Evolutionary conservation across 805 yeast genomes (phyloP), one percentile per base, ranked within the genome.

Genomic region (Yarrowia osloensis): DNA sequence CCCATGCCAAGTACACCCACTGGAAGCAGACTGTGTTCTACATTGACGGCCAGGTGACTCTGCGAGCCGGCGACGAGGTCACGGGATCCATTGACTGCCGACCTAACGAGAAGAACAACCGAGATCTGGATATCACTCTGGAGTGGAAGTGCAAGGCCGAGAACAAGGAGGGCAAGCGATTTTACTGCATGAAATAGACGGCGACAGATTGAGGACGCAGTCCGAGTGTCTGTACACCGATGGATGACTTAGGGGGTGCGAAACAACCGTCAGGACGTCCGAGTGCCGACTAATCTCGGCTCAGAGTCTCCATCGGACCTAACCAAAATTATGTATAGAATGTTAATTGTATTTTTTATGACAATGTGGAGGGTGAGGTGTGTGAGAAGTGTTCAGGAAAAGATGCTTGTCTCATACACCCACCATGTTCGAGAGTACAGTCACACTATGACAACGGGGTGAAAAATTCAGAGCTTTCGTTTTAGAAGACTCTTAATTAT

Each of bases 1-100:
- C 99, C 39, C 92, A 89, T 79, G 88, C 92, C 57, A 86, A 87
- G 72, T 92, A 93, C 82, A 95, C 99, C 17, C 99, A 95, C 81
- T 95, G 99, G 99, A 96, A 95, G 78, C 99, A 95, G 81, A 90
- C 97, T 21, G 96, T 95, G 1, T 92, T 96, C 79, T 96, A 95
- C 78, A 82, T 94, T 74, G 86, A 84, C 72, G 90, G 91, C 73
- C 96, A 90, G 31, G 78, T 94, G 70, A 90, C 87, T 74, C 79
- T 89, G 70, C 87, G 88, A 74, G 81, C 82, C 71, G 97, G 94
- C 68, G 99, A 95, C 73, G 74, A 77, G 46, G 81, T 96, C 71
- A 83, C 83, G 68, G 95, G 98, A 54, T 79, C 80, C 33, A 80
- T 95, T 68, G 85, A 88, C 12, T 87, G 90, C 70, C 82, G 87